Conservation (phyloP, 768 basidiomycete genomes). For the Boletus pseudopeckii region DNA sequence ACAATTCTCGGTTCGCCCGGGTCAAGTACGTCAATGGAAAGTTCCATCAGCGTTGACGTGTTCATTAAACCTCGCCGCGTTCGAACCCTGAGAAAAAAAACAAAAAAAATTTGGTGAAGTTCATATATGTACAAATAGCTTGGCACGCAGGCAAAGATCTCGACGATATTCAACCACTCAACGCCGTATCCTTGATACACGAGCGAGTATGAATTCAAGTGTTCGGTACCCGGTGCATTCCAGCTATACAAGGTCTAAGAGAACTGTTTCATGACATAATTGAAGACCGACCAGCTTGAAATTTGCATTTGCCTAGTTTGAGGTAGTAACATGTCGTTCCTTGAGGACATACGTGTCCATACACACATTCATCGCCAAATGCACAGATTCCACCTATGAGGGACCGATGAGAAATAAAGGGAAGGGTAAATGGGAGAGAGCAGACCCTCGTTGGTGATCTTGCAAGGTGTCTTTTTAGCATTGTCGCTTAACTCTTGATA, state of each 20-base stretch:
- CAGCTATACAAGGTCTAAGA: constrained; percentile 29
- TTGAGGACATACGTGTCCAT: constrained; percentile 39
- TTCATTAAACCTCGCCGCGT: constrained; percentile 24
- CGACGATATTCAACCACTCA: constrained; percentile 6
- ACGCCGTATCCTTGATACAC: constrained; percentile 7
- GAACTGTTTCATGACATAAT: constrained; percentile 4
- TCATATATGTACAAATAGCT: constrained; percentile 37
- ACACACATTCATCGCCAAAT: constrained; percentile 58
- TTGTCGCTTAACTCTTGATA: constrained; percentile 51
- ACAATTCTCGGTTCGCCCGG: constrained; percentile 21
- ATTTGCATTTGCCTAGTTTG: constrained; percentile 59
- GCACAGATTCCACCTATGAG: constrained; percentile 49
- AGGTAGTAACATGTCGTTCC: constrained; percentile 50
- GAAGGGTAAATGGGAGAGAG: not conserved
- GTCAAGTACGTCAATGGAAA: constrained; percentile 33
- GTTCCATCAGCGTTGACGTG: constrained; percentile 34
- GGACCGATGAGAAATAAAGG: not conserved
- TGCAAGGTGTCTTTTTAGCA: constrained; percentile 63
- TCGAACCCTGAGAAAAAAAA: constrained; percentile 25
- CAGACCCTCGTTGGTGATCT: constrained; percentile 54
- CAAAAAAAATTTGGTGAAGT: constrained; percentile 20
- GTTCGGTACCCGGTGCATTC: constrained; percentile 37
- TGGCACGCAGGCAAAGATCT: constrained; percentile 7
- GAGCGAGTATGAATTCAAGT: constrained; percentile 16
- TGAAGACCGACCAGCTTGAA: constrained; percentile 49